Percentiles rank a stretch among this genome's conserved stretches.
These are phyloP conservation scores for Nemophila menziesii DNA, from an alignment of 257 asterid species.

Conservation along the genomic window DNA sequence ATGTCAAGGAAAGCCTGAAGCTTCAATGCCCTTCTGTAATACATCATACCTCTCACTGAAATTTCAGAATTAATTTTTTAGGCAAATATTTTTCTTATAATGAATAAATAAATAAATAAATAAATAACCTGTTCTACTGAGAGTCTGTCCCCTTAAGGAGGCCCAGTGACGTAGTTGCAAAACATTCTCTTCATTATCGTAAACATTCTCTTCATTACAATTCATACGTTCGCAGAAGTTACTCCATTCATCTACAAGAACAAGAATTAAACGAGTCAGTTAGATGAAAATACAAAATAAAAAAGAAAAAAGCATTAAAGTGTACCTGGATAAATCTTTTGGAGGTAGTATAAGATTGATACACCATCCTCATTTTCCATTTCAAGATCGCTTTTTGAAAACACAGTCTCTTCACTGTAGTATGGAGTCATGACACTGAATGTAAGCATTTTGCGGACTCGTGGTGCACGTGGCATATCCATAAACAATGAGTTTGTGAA, in stretches of 20 bases:
- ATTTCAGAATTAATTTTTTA: too few species aligned
- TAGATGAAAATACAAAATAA: not conserved
- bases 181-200: constrained; percentile 28
- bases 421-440: constrained; percentile 92
- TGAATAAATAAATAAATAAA: constrained; percentile 3
- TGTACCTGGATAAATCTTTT: constrained; percentile 90
- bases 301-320: not conserved
- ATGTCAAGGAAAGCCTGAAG: constrained; percentile 88
- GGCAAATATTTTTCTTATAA: constrained; percentile 2
- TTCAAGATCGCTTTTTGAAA: constrained; percentile 80
- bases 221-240: constrained; percentile 65
- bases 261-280: not conserved
- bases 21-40: constrained; percentile 78
- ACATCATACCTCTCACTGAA: constrained; percentile 98
- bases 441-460: constrained; percentile 95
- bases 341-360: constrained; percentile 75
- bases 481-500: constrained; percentile 90
- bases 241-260: constrained; percentile 70
- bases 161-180: constrained; percentile 87
- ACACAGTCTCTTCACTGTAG: constrained; percentile 75
- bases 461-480: constrained; percentile 98
- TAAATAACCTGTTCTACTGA: constrained; percentile 78
- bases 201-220: constrained; percentile 41
- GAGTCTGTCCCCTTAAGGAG: constrained; percentile 95
- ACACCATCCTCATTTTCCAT: constrained; percentile 92